Percentiles rank a stretch among this genome's conserved stretches.
Evolutionary conservation across 805 yeast species (phyloP).

Genomic region (Saccharomyces paradoxus): DNA sequence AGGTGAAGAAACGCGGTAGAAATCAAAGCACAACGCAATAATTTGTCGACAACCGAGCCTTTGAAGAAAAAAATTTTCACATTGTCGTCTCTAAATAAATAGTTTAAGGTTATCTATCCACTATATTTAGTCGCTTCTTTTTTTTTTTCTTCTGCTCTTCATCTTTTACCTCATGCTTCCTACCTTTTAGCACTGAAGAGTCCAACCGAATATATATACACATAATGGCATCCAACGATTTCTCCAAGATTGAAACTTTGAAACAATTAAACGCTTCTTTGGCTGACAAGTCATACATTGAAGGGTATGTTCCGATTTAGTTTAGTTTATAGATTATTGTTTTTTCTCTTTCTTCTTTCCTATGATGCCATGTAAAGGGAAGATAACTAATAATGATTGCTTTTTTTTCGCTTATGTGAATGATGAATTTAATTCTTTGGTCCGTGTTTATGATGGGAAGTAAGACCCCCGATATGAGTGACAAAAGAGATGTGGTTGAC

Average conservation of each 20-base stretch:
- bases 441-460: conserved; percentile 90
- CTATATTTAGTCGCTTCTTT: not conserved
- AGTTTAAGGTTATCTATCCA: not conserved
- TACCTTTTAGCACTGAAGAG: not conserved
- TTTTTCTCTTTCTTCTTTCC: conserved; percentile 1
- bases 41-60: not conserved
- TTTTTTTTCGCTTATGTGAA: conserved; percentile 13
- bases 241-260: conserved; percentile 69
- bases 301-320: conserved; percentile 64
- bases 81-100: not conserved
- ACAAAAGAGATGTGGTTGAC: conserved; percentile 39
- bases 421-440: conserved; percentile 70
- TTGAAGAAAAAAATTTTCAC: not conserved
- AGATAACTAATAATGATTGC: not conserved
- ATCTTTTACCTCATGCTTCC: not conserved
- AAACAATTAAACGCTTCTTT: conserved; percentile 73
- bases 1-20: not conserved
- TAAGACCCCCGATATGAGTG: conserved; percentile 96
- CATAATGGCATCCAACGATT: conserved; percentile 70
- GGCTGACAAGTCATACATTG: conserved; percentile 89
- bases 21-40: not conserved
- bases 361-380: not conserved
- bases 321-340: conserved; percentile 2
- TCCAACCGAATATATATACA: conserved; percentile 1
- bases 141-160: not conserved